phyloP scores from a whole-genome alignment of 192 early-diverging fungal genomes.

The Pecoramyces ruminantium region DNA sequence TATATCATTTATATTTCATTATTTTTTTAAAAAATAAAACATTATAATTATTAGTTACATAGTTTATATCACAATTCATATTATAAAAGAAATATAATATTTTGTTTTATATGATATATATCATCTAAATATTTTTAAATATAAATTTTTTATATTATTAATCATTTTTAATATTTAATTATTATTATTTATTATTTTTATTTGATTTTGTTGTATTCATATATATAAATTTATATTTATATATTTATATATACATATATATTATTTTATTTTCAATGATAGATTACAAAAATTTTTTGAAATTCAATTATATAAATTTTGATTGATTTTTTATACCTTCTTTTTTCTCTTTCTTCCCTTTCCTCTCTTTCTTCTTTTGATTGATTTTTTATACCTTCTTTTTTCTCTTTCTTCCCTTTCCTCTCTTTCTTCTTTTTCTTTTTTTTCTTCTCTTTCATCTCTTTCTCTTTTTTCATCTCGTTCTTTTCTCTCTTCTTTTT shows the following conservation, averaged over 20 bases:
- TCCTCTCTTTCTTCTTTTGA: too few species aligned
- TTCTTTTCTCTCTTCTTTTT: slow-evolving; percentile 14
- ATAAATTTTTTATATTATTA: not conserved
- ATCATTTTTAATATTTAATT: too few species aligned
- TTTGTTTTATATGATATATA: not conserved
- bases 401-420: not conserved
- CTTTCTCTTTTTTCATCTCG: slow-evolving; percentile 5
- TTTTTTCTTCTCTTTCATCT: slow-evolving; percentile 6
- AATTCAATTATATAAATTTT: too few species aligned
- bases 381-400: too few species aligned
- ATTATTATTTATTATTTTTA: not conserved
- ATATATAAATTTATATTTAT: too few species aligned
- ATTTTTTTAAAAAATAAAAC: too few species aligned
- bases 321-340: not conserved
- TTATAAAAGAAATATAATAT: not conserved
- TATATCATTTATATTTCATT: too few species aligned
- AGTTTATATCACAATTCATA: not conserved
- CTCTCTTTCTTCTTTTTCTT: slow-evolving; percentile 10
- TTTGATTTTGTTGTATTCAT: too few species aligned
- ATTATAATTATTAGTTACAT: not conserved
- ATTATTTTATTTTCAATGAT: too few species aligned
- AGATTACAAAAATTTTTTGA: too few species aligned
- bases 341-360: too few species aligned
- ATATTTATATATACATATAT: too few species aligned
- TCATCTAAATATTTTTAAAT: not conserved